Evolutionary conservation across 306 rosid species (phyloP), one percentile per base, ranked within the genome.

Genomic region (Datisca glomerata): DNA sequence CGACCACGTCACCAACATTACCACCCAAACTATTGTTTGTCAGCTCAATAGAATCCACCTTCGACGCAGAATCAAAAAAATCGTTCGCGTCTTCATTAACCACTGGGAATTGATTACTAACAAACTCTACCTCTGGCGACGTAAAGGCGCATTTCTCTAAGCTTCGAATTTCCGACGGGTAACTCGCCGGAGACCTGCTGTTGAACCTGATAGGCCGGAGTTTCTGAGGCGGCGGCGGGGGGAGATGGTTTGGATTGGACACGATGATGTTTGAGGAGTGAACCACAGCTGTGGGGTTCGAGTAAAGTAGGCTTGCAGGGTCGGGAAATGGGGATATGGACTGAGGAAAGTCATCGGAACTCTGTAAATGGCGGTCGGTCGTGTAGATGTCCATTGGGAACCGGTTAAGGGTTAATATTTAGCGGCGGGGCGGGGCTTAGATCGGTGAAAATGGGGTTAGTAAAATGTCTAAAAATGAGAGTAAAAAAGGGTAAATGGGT

Each of bases 171-270:
- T 36, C 62, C 5, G 53, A 46, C 14, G 32, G 60, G 12, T 47
- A 63, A 1, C 22, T 32, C 5, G 46, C 55, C 7, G 77, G 62
- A 6, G 55, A 51, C 66, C 68, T 32, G 18, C 42, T 61, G 63
- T 29, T 56, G 71, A 52, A 54, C 55, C 97, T 57, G 45, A 83
- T 73, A 7, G 96, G 91, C 9, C 84, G 91, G 56, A 89, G 97
- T 55, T 83, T 89, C 65, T 77, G 93, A 15, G 82, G 73, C 50
- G 69, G 72, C 41, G 76, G 74, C 49, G 69, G 72, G 36, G 55
- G 60, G 67, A 31, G 45, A 5, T 60, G 58, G 4, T 35, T n/a
- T n/a, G n/a, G 31, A 50, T 42, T 53, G 23, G 56, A 20, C n/a
- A n/a, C n/a, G 51, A 59, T 21, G 27, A 44, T 9, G 22, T 61